Percentiles rank a stretch among this genome's conserved stretches.
Conservation (phyloP, 164 flowering plant species). For the Umbellularia californica region DNA sequence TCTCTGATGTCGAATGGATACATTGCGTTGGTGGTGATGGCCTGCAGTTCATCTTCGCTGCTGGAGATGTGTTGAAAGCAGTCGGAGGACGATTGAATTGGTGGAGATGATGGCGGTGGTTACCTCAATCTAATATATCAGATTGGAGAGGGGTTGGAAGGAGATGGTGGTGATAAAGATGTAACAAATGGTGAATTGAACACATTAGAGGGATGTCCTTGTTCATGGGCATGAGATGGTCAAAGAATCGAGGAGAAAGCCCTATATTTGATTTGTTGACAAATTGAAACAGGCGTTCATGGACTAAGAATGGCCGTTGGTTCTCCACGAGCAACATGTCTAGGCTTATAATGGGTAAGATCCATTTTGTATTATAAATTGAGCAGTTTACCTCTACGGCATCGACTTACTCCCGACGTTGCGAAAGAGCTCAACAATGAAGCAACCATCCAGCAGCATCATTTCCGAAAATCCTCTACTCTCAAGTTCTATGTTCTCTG, state of each 20-base stretch:
- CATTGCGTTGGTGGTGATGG: neutral
- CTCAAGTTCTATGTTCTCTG: neutral
- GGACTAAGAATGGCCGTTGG: neutral
- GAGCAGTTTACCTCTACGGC: no score
- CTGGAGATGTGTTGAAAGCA: no score
- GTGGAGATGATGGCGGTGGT: neutral
- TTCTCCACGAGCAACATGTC: slow-evolving; percentile 2
- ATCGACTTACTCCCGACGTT: neutral
- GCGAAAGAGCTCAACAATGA: slow-evolving; percentile 1
- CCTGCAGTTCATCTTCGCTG: no score
- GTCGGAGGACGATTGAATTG: no score
- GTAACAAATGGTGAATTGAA: neutral
- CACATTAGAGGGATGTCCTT: neutral
- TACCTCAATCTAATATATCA: neutral
- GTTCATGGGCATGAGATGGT: neutral
- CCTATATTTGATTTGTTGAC: neutral
- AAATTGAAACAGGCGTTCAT: neutral
- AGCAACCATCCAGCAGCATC: slow-evolving; percentile 10
- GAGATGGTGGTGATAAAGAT: neutral
- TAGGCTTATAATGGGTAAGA: neutral
- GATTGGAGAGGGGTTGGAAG: neutral
- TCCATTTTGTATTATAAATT: neutral
- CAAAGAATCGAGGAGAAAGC: neutral
- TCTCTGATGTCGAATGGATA: neutral
- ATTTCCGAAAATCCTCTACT: neutral